phyloP scores from a whole-genome alignment of 345 rosid species.

The Hibiscus syriacus region DNA sequence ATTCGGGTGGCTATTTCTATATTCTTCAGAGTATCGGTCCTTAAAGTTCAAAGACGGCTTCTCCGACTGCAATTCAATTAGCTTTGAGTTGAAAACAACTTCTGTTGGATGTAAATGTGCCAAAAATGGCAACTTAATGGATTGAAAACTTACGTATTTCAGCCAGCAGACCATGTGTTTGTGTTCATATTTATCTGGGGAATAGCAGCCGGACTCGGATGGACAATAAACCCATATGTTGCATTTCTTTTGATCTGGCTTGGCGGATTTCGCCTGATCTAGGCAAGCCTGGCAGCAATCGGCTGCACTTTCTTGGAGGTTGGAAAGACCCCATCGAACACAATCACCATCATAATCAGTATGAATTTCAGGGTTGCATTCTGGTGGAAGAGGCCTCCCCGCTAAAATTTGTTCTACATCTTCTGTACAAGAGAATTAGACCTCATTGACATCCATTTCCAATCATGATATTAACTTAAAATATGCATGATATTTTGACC shows the following conservation, averaged over 20 bases:
- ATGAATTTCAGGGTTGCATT: slow-evolving; percentile 78
- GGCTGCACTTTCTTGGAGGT: slow-evolving; percentile 95
- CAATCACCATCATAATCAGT: slow-evolving; percentile 86
- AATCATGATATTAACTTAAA: background rate
- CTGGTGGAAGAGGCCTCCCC: slow-evolving; percentile 74
- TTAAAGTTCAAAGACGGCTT: slow-evolving; percentile 64
- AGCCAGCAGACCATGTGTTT: slow-evolving; percentile 92
- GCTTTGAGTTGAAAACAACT: background rate
- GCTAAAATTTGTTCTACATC: slow-evolving; percentile 53
- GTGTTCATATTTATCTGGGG: slow-evolving; percentile 88
- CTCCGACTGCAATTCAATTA: slow-evolving; percentile 61
- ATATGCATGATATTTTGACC: background rate
- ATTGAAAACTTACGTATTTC: too few relatives aligned
- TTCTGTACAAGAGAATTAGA: slow-evolving; percentile 33
- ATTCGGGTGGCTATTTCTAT: too few relatives aligned
- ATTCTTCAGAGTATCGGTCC: slow-evolving; percentile 64
- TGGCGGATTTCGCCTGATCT: slow-evolving; percentile 74
- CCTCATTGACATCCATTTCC: slow-evolving; percentile 3
- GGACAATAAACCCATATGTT: slow-evolving; percentile 99
- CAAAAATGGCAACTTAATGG: too few relatives aligned
- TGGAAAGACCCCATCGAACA: slow-evolving; percentile 94
- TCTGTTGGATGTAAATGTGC: too few relatives aligned
- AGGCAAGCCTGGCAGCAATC: slow-evolving; percentile 97
- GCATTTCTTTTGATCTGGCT: slow-evolving; percentile 74
- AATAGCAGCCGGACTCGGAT: slow-evolving; percentile 65